Conservation (phyloP, 2,329 filamentous ascomycete species). For the Saccharata proteae region DNA sequence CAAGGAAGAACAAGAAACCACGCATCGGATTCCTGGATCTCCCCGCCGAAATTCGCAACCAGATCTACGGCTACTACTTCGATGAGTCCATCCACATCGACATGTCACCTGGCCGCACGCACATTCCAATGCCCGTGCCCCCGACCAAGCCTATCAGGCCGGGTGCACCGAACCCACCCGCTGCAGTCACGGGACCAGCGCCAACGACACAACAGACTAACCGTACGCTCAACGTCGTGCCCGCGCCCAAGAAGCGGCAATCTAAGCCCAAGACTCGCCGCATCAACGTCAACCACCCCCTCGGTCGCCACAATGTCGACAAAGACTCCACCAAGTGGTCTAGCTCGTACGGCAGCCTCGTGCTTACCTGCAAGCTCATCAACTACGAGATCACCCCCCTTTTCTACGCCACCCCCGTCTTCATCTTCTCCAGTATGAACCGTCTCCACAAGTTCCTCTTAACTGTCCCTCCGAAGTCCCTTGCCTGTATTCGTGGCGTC, state of each 20-base stretch:
- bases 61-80: slow-evolving; percentile 33
- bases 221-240: background rate
- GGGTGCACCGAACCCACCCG: background rate
- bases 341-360: slow-evolving; percentile 15
- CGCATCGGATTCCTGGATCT: slow-evolving; percentile 23
- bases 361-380: slow-evolving; percentile 19
- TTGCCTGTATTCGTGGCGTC: slow-evolving; percentile 16
- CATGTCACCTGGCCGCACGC: slow-evolving; percentile 12
- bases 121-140: slow-evolving; percentile 6
- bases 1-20: background rate
- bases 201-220: background rate
- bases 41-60: slow-evolving; percentile 38
- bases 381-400: slow-evolving; percentile 15
- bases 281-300: background rate
- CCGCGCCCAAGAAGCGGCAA: background rate
- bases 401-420: slow-evolving; percentile 19
- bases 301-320: background rate
- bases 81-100: slow-evolving; percentile 16
- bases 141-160: slow-evolving; percentile 11
- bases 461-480: slow-evolving; percentile 11
- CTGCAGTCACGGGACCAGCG: background rate
- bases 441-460: slow-evolving; percentile 18
- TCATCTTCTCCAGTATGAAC: slow-evolving; percentile 18
- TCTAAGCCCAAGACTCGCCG: background rate
- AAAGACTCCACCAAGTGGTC: slow-evolving; percentile 16